phyloP scores from a whole-genome alignment of 2,329 filamentous ascomycete species.

The Apiospora saccharicola region DNA sequence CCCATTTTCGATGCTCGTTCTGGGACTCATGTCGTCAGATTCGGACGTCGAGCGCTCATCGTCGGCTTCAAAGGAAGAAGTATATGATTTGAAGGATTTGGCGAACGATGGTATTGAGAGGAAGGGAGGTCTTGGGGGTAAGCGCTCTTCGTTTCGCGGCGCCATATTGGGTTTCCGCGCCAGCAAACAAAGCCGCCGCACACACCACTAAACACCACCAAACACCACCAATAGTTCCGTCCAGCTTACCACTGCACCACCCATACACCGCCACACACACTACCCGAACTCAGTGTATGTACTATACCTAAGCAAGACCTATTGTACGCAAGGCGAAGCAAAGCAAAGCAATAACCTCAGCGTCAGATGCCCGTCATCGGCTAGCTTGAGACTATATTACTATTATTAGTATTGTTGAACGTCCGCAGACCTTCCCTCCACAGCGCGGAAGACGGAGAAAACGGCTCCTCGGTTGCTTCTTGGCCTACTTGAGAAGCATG shows the following conservation, averaged over 20 bases:
- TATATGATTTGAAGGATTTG: slow-evolving; percentile 54
- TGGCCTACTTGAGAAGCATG: background rate
- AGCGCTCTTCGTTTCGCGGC: slow-evolving; percentile 48
- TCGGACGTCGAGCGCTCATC: slow-evolving; percentile 66
- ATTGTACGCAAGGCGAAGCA: background rate
- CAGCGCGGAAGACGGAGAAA: background rate
- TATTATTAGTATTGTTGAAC: slow-evolving; percentile 1
- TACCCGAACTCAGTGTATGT: background rate
- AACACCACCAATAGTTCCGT: slow-evolving; percentile 14
- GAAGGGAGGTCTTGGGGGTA: slow-evolving; percentile 58
- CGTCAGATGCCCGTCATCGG: slow-evolving; percentile 13
- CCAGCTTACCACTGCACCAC: background rate
- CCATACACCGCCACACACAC: slow-evolving; percentile 2
- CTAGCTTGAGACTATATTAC: background rate
- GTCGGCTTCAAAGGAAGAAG: slow-evolving; percentile 73
- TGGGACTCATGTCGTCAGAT: slow-evolving; percentile 48
- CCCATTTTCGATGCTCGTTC: slow-evolving; percentile 47
- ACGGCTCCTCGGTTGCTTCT: slow-evolving; percentile 4
- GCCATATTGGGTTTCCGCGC: slow-evolving; percentile 40
- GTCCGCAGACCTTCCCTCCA: background rate
- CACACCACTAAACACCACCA: slow-evolving; percentile 6
- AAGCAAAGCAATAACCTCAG: background rate
- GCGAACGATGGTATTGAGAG: slow-evolving; percentile 61
- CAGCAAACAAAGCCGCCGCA: slow-evolving; percentile 15
- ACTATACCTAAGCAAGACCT: background rate